These are phyloP conservation scores for Metarhizium brunneum DNA, from an alignment of 2,329 filamentous ascomycete genomes.

Conservation along the genomic window DNA sequence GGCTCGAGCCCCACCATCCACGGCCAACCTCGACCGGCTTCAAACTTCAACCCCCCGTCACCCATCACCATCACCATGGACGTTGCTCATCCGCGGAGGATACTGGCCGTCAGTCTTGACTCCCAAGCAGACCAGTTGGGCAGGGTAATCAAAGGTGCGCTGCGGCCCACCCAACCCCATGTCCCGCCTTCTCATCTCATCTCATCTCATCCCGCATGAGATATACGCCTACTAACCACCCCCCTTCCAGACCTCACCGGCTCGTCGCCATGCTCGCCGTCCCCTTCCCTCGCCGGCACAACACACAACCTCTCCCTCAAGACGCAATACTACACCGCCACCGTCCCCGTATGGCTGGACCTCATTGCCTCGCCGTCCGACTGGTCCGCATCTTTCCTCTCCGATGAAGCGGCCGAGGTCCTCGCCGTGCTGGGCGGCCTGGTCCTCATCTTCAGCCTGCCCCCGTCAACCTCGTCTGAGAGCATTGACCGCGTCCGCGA, in stretches of 20 bases:
- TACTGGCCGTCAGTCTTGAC: slow-evolving; percentile 47
- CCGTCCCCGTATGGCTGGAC: slow-evolving; percentile 60
- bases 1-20: not conserved
- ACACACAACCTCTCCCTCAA: slow-evolving; percentile 46
- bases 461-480: slow-evolving; percentile 6
- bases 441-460: slow-evolving; percentile 31
- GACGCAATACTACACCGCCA: slow-evolving; percentile 52
- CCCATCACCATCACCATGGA: slow-evolving; percentile 14
- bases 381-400: slow-evolving; percentile 52
- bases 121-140: slow-evolving; percentile 36
- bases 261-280: slow-evolving; percentile 27
- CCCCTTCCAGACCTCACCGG: slow-evolving; percentile 41
- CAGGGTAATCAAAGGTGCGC: slow-evolving; percentile 43
- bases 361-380: slow-evolving; percentile 39
- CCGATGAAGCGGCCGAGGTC: slow-evolving; percentile 53
- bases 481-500: slow-evolving; percentile 14
- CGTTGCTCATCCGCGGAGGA: slow-evolving; percentile 43
- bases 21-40: too few species aligned
- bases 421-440: slow-evolving; percentile 50
- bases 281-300: slow-evolving; percentile 43
- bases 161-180: too few species aligned
- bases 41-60: too few species aligned
- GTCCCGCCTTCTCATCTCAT: too few species aligned
- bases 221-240: too few species aligned
- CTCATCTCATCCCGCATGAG: too few species aligned